Conservation (phyloP, 345 rosid species). For the Geranium rotundifolium region DNA sequence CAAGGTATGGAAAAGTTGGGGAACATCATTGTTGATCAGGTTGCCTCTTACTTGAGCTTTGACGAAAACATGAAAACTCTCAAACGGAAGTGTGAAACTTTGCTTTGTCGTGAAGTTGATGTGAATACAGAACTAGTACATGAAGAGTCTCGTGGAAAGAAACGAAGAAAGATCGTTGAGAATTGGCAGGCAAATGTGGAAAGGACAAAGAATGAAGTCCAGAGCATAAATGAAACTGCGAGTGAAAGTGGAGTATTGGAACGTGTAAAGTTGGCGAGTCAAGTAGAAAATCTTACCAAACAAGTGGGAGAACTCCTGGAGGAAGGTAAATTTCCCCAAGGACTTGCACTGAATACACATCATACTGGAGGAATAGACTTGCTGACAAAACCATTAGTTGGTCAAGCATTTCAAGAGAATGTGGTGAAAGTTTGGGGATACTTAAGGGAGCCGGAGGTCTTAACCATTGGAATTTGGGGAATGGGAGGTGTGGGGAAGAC, state of each 20-base stretch:
- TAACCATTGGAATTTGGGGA: too few relatives aligned
- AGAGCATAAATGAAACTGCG: constrained; percentile 1
- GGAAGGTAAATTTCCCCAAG: neutral
- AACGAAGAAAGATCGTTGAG: constrained; percentile 5
- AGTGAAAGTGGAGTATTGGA: neutral
- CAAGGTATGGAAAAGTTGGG: too few relatives aligned
- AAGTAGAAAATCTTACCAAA: neutral
- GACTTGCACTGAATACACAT: neutral
- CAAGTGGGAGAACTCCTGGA: constrained; percentile 2
- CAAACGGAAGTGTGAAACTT: neutral
- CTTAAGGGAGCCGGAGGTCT: too few relatives aligned
- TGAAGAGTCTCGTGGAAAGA: constrained; percentile 5
- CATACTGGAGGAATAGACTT: neutral
- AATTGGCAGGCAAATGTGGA: constrained; percentile 6
- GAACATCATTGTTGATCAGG: too few relatives aligned
- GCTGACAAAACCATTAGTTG: neutral
- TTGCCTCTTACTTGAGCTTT: neutral
- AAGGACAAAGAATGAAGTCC: neutral
- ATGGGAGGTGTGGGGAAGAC: too few relatives aligned
- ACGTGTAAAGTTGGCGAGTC: neutral
- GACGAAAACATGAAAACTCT: neutral
- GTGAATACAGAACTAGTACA: neutral
- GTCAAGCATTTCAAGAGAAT: neutral
- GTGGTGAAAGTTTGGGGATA: constrained; percentile 6
- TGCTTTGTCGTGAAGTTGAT: neutral